These are phyloP conservation scores for Pseudozyma pruni DNA, from an alignment of 1,284 basidiomycete genomes.

Conservation along the genomic window DNA sequence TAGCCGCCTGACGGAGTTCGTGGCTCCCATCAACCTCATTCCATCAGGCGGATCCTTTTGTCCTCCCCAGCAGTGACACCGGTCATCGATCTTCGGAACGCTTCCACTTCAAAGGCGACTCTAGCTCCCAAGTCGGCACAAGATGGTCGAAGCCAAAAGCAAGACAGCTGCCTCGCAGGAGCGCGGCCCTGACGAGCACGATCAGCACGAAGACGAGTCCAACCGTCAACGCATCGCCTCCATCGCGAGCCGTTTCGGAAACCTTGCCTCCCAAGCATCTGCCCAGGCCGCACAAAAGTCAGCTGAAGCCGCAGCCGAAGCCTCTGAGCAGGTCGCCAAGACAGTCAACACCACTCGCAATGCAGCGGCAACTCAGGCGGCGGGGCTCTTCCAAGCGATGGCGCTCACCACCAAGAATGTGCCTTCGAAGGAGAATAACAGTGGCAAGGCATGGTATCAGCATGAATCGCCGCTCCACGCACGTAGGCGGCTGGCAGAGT, in stretches of 20 bases:
- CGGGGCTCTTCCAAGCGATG: constrained; percentile 45
- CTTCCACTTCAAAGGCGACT: no score
- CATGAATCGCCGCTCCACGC: constrained; percentile 41
- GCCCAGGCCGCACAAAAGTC: constrained; percentile 26
- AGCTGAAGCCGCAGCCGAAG: constrained; percentile 28
- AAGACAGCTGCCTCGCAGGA: constrained; percentile 6
- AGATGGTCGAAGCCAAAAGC: constrained; percentile 23
- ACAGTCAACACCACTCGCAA: constrained; percentile 20
- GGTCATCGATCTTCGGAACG: no score
- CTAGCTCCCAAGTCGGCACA: background rate
- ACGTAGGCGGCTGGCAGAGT: constrained; percentile 24
- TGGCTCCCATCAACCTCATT: no score
- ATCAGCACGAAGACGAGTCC: constrained; percentile 18
- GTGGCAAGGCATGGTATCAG: constrained; percentile 30
- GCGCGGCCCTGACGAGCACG: background rate
- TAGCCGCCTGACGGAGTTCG: no score
- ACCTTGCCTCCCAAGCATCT: constrained; percentile 27
- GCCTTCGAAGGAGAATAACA: constrained; percentile 13
- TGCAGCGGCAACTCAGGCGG: constrained; percentile 31
- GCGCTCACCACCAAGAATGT: constrained; percentile 37
- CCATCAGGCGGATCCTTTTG: no score
- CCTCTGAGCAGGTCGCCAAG: constrained; percentile 21
- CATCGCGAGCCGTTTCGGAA: constrained; percentile 39
- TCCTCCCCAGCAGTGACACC: no score
- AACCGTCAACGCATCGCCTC: constrained; percentile 37